phyloP scores from a whole-genome alignment of 2,329 filamentous ascomycete species.

The Colletotrichum eleusines region DNA sequence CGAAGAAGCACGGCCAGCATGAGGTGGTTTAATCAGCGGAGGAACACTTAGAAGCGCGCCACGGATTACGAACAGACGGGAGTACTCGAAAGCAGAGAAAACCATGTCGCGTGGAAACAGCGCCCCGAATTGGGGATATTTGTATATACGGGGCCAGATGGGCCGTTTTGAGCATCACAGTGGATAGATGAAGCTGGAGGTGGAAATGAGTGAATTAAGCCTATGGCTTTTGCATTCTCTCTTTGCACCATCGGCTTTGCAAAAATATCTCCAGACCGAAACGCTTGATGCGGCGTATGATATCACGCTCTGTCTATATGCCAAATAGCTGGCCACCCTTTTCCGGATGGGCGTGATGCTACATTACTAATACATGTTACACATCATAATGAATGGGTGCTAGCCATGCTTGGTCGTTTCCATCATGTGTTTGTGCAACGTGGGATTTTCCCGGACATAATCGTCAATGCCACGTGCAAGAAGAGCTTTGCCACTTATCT shows the following conservation, averaged over 20 bases:
- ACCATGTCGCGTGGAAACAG: constrained; percentile 5
- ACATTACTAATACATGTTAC: constrained; percentile 22
- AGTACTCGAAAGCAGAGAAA: neutral
- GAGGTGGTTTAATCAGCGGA: constrained; percentile 33
- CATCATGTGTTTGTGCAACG: neutral
- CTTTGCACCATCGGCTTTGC: neutral
- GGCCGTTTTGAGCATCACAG: constrained; percentile 20
- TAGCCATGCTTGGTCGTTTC: neutral
- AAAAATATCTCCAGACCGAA: neutral
- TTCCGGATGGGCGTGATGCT: neutral
- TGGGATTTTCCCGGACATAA: neutral
- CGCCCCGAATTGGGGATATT: constrained; percentile 8
- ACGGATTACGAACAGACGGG: constrained; percentile 4
- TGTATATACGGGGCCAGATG: constrained; percentile 34
- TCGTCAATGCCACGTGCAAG: neutral
- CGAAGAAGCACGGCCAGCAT: constrained; percentile 26
- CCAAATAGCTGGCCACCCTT: constrained; percentile 6
- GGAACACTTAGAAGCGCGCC: constrained; percentile 18
- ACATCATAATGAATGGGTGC: neutral
- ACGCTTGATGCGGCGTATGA: neutral
- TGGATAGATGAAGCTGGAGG: constrained; percentile 1
- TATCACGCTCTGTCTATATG: neutral
- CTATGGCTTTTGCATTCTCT: neutral
- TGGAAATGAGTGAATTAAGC: constrained; percentile 29
- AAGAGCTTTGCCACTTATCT: neutral